phyloP scores from a whole-genome alignment of 1,284 basidiomycete genomes.

The Amylostereum areolatum region DNA sequence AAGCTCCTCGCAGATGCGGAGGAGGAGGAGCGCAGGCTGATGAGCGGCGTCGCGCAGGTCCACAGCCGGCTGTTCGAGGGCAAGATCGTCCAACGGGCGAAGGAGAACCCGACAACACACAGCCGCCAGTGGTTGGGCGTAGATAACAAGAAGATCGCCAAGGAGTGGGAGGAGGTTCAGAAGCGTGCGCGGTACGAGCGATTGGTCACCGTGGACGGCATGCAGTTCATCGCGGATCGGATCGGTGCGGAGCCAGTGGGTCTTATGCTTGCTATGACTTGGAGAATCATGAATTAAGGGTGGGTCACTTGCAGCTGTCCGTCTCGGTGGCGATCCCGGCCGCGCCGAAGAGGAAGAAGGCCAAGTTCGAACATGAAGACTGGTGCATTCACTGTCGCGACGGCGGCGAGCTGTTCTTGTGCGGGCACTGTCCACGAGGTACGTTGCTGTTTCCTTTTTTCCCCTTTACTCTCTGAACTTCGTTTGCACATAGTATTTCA shows the following conservation, averaged over 20 bases:
- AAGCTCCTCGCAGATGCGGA: constrained; percentile 39
- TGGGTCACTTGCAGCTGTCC: not conserved
- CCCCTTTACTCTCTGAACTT: not conserved
- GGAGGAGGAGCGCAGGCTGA: constrained; percentile 46
- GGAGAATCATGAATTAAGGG: not conserved
- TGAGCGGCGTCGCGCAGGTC: constrained; percentile 51
- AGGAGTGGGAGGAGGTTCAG: constrained; percentile 40
- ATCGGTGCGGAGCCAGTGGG: constrained; percentile 26
- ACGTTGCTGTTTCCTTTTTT: constrained; percentile 7
- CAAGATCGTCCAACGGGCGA: constrained; percentile 31
- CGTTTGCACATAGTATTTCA: constrained; percentile 40
- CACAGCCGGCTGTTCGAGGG: constrained; percentile 56
- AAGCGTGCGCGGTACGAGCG: constrained; percentile 36
- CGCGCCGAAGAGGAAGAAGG: constrained; percentile 22
- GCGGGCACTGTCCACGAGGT: constrained; percentile 49
- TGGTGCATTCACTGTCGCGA: constrained; percentile 55
- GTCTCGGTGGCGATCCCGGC: no score
- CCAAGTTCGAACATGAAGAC: constrained; percentile 43
- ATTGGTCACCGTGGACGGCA: constrained; percentile 38
- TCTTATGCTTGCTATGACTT: not conserved
- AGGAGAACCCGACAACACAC: constrained; percentile 12
- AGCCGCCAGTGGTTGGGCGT: not conserved
- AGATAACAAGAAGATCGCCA: constrained; percentile 34
- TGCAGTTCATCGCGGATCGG: constrained; percentile 33
- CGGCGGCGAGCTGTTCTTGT: constrained; percentile 47